Evolutionary conservation across 805 yeast genomes (phyloP).

Genomic region (Candida nitratophila): DNA sequence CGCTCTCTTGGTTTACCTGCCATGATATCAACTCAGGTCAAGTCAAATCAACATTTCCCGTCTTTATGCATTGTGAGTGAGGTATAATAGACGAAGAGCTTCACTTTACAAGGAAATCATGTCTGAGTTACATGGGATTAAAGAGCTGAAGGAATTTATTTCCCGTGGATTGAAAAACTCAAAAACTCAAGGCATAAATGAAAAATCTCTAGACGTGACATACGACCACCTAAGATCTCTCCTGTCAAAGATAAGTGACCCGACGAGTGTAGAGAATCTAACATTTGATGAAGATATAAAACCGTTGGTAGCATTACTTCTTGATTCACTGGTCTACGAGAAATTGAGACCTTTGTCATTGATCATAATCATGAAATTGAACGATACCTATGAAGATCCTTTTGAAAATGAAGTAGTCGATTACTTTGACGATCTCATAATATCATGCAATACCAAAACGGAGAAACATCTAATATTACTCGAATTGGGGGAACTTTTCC

Average conservation of each 20-base stretch:
- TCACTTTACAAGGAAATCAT: too few relatives aligned
- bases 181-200: neutral
- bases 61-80: too few relatives aligned
- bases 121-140: neutral
- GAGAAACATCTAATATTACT: conserved; percentile 10
- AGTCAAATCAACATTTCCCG: too few relatives aligned
- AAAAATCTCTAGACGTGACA: neutral
- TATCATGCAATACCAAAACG: conserved; percentile 4
- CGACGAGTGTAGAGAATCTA: neutral
- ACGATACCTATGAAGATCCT: neutral
- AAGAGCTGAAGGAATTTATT: neutral
- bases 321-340: neutral
- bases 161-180: neutral
- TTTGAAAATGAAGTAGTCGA: conserved; percentile 3
- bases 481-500: conserved; percentile 14
- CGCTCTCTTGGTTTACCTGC: too few relatives aligned
- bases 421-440: conserved; percentile 12
- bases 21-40: too few relatives aligned
- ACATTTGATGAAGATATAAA: neutral
- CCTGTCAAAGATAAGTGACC: neutral
- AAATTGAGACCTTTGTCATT: neutral
- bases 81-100: too few relatives aligned
- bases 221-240: neutral
- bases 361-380: neutral
- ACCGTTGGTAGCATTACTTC: neutral